These are phyloP conservation scores for Brasilioporus rufonigricans DNA, from an alignment of 768 basidiomycete genomes.

Conservation along the genomic window DNA sequence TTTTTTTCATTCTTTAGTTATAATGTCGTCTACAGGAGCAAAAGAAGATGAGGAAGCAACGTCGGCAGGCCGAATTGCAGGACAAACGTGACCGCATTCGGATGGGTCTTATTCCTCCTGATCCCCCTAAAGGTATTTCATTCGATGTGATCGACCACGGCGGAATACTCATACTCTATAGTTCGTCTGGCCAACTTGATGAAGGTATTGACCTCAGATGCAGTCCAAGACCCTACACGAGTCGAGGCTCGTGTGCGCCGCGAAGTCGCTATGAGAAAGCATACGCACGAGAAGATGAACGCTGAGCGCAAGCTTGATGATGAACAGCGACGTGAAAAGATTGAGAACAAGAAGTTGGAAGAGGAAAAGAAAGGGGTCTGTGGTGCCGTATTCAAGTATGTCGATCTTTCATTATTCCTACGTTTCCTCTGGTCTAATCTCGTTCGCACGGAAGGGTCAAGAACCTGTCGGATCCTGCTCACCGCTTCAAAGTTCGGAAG, in stretches of 20 bases:
- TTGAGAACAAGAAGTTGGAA: conserved; percentile 79
- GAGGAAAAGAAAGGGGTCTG: conserved; percentile 83
- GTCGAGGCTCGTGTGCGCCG: conserved; percentile 93
- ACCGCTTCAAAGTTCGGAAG: conserved; percentile 95
- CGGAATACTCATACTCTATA: conserved; percentile 26
- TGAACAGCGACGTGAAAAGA: conserved; percentile 85
- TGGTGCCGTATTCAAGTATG: conserved; percentile 90
- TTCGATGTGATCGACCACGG: too few relatives aligned
- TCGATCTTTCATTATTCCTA: conserved; percentile 15
- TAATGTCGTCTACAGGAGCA: conserved; percentile 54
- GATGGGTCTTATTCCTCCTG: conserved; percentile 95
- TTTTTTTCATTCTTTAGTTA: neutral
- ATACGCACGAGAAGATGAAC: conserved; percentile 93
- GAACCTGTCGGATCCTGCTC: conserved; percentile 85
- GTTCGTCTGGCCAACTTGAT: conserved; percentile 95
- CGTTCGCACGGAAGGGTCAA: conserved; percentile 58
- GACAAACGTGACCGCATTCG: conserved; percentile 93
- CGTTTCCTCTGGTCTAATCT: neutral
- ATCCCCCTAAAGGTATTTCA: conserved; percentile 83
- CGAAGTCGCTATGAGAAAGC: conserved; percentile 88
- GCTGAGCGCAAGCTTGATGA: conserved; percentile 87
- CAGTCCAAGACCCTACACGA: conserved; percentile 95
- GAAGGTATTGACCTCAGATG: conserved; percentile 96
- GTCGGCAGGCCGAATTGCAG: conserved; percentile 83
- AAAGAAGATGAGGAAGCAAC: conserved; percentile 95